Base-by-base conservation (phyloP, 305 asterid species). In the Solanum hybrid region DNA sequence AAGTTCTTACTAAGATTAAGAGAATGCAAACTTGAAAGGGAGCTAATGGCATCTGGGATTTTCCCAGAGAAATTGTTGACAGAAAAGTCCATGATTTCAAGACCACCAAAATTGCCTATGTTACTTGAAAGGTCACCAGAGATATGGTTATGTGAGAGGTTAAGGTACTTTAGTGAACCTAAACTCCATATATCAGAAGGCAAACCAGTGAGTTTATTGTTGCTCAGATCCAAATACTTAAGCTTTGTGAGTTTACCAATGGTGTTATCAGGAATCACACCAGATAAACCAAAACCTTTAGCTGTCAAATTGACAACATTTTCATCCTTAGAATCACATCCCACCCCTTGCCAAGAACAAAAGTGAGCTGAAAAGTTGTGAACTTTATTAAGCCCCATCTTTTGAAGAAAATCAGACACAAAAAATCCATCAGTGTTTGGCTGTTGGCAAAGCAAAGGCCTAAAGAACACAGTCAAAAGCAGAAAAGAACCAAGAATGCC, bases 131-230 rank as follows among this genome's bases (percentile, higher is more conserved):
- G 94, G 17, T 46, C 89, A 85, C 94, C 97, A 86, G 90, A 87
- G 72, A 97, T 87, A 71, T 88, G 92, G 91, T 97, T 97, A 89
- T 77, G 91, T 51, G 99, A 96, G 82, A 96, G 93, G 91, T 96
- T 95, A 38, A 97, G 96, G 88, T 85, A 88, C 89, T 89, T 92
- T 86, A 97, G 94, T 11, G 93, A 93, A 51, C 98, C 97, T 93
- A 97, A 94, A 92, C 98, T 95, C 98, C 98, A 97, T 72, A 97
- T 94, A 95, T 97, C 99, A 91, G 97, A 94, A 82, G 99, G 95
- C 88, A 96, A 82, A 89, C 85, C 91, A 86, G 95, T 94, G 90
- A 97, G 94, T 36, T 87, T 93, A 90, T 97, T 97, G 89, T 90
- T 91, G 93, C 98, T 97, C 87, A 97, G 97, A 94, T 97, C 99